Conservation (phyloP, 768 basidiomycete species). For the Russula dissimulans region DNA sequence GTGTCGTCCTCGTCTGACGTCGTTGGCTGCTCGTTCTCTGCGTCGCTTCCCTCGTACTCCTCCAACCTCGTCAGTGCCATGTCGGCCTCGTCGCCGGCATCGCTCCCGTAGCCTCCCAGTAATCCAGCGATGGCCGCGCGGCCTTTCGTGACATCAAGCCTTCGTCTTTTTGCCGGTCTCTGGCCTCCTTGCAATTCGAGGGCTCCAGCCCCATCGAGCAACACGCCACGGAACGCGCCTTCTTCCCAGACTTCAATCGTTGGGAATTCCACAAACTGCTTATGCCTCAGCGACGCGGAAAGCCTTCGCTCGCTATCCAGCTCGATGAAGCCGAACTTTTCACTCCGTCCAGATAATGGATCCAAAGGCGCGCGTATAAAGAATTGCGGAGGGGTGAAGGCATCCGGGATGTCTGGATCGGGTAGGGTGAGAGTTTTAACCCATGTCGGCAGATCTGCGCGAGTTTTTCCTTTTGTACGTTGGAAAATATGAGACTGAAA, state of each 20-base stretch:
- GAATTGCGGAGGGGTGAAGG: constrained; percentile 49
- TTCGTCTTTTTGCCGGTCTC: constrained; percentile 44
- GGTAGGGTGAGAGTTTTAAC: constrained; percentile 41
- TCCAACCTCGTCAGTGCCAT: constrained; percentile 27
- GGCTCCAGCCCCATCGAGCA: constrained; percentile 48
- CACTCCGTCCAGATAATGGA: constrained; percentile 15
- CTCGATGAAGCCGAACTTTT: constrained; percentile 38
- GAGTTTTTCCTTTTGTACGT: constrained; percentile 36
- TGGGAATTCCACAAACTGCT: constrained; percentile 76
- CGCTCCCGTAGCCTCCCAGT: constrained; percentile 52
- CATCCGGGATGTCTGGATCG: constrained; percentile 46
- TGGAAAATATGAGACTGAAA: constrained; percentile 41
- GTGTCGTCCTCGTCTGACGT: constrained; percentile 29
- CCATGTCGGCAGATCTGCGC: constrained; percentile 44
- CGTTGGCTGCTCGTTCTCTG: constrained; percentile 20
- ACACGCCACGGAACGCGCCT: constrained; percentile 45
- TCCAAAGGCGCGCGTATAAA: constrained; percentile 43
- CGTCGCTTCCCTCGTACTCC: constrained; percentile 41
- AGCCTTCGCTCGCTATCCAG: constrained; percentile 47
- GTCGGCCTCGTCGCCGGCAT: constrained; percentile 30
- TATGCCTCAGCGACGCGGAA: constrained; percentile 40
- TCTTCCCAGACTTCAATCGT: constrained; percentile 68
- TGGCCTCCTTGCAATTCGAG: constrained; percentile 30
- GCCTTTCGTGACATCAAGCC: constrained; percentile 42
- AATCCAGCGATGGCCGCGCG: constrained; percentile 48